Percentiles rank a stretch among this genome's conserved stretches.
Conservation (phyloP, 2,329 filamentous ascomycete genomes). For the Periglandula ipomoeae region DNA sequence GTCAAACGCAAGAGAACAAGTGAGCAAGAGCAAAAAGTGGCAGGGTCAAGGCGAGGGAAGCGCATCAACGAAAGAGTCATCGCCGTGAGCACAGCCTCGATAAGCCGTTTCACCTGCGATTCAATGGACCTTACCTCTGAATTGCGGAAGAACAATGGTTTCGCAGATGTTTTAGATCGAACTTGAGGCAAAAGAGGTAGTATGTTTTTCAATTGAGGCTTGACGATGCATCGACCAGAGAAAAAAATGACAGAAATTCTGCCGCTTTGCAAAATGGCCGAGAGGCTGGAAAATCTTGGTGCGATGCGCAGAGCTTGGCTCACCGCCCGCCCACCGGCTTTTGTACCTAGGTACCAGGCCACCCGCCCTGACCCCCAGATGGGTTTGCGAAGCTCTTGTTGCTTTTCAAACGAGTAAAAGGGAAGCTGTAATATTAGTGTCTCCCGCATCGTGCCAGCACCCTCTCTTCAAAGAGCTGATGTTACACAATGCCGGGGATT, state of each 20-base stretch:
- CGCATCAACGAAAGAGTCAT: slow-evolving; percentile 1
- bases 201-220: background rate
- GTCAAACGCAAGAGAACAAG: background rate
- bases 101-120: no score
- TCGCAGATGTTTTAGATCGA: background rate
- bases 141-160: background rate
- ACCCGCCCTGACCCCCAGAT: no score
- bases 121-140: background rate
- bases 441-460: no score
- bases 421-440: no score
- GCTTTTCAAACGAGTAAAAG: no score
- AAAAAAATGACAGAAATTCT: slow-evolving; percentile 9
- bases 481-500: no score
- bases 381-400: no score
- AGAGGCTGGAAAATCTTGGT: slow-evolving; percentile 2
- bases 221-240: background rate
- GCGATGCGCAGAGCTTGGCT: background rate
- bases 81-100: background rate
- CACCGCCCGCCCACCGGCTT: slow-evolving; percentile 4
- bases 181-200: background rate
- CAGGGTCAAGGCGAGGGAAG: background rate
- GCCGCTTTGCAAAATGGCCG: slow-evolving; percentile 1
- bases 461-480: no score
- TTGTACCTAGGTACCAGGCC: no score
- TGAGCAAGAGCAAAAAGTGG: background rate